phyloP scores from a whole-genome alignment of 192 early-diverging fungal species.

The Podila clonocystis region DNA sequence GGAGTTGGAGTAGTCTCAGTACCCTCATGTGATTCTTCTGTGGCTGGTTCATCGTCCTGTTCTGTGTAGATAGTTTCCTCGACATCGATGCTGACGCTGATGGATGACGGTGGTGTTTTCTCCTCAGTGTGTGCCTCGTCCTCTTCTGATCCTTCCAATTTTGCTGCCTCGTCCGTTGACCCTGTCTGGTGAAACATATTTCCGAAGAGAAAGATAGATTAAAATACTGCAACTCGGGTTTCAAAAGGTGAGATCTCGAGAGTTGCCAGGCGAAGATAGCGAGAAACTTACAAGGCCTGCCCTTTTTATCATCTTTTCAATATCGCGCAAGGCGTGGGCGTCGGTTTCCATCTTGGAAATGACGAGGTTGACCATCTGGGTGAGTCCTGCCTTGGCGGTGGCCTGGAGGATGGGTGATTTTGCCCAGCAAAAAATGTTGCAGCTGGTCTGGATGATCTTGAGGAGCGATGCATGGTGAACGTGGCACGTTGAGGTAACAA shows the following conservation, averaged over 20 bases:
- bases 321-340: constrained; percentile 31
- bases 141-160: constrained; percentile 2
- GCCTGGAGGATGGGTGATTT: constrained; percentile 53
- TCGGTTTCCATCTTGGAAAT: constrained; percentile 54
- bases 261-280: background rate
- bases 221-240: too few relatives aligned
- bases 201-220: background rate
- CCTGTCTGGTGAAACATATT: background rate
- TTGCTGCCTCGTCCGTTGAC: background rate
- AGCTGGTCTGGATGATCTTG: constrained; percentile 58
- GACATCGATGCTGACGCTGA: background rate
- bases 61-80: background rate
- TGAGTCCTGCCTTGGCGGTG: constrained; percentile 57
- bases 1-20: background rate
- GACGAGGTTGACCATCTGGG: constrained; percentile 57
- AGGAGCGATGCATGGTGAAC: constrained; percentile 55
- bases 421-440: constrained; percentile 58
- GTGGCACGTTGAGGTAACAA: constrained; percentile 54
- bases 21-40: background rate
- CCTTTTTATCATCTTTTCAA: constrained; percentile 38
- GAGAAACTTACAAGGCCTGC: background rate
- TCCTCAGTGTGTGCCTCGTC: constrained; percentile 1
- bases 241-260: too few relatives aligned
- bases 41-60: background rate
- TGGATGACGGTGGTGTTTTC: background rate